Evolutionary conservation across 2,329 filamentous ascomycete genomes (phyloP).

Genomic region (Clonostachys rosea): DNA sequence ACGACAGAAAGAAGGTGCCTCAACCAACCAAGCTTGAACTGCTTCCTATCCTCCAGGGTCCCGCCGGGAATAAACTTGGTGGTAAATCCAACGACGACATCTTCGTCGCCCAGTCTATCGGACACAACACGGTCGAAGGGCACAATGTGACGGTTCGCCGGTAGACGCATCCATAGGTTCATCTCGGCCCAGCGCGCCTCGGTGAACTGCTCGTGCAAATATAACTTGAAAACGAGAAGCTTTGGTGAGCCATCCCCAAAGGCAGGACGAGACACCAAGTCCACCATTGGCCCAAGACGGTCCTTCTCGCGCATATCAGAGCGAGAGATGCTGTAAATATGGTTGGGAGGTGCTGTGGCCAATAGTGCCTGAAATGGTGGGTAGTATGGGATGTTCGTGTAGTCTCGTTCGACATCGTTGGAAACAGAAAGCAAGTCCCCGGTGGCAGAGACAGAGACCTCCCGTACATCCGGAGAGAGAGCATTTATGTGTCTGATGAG

Average conservation of each 20-base stretch:
- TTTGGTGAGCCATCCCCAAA: neutral
- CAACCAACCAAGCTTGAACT: conserved; percentile 27
- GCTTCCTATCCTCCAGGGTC: conserved; percentile 15
- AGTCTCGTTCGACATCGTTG: conserved; percentile 17
- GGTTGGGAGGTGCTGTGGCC: conserved; percentile 4
- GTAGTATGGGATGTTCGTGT: conserved; percentile 14
- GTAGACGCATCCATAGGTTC: conserved; percentile 25
- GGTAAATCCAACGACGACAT: conserved; percentile 28
- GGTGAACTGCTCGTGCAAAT: conserved; percentile 13
- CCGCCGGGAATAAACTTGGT: conserved; percentile 24
- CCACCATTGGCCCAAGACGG: conserved; percentile 15
- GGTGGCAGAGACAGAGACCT: too few species aligned
- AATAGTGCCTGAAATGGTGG: conserved; percentile 11
- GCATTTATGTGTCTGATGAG: too few species aligned
- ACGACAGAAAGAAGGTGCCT: conserved; percentile 24
- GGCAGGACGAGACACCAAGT: conserved; percentile 12
- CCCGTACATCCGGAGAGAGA: too few species aligned
- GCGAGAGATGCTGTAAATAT: conserved; percentile 9
- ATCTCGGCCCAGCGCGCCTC: conserved; percentile 24
- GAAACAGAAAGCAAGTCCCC: conserved; percentile 9
- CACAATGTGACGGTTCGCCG: conserved; percentile 26
- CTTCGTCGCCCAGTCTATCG: conserved; percentile 17
- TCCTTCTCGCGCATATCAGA: conserved; percentile 20
- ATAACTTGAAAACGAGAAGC: conserved; percentile 26
- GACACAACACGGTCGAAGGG: conserved; percentile 25